Evolutionary conservation across 75 land plant genomes (phyloP).

Genomic region (Sequoiadendron giganteum): DNA sequence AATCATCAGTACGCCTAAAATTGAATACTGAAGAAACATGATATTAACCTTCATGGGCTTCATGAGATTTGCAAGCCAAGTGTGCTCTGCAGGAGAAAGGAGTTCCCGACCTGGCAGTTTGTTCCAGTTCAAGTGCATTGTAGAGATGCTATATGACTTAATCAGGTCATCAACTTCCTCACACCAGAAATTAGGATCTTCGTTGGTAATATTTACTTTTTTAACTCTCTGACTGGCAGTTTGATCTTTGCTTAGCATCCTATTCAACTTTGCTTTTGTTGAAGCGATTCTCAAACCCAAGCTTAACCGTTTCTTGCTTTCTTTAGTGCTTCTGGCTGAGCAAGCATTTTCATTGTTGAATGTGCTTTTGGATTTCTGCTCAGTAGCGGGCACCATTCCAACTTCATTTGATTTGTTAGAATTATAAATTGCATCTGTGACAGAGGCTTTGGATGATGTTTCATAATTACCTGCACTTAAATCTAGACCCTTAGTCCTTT

Average conservation of each 20-base stretch:
- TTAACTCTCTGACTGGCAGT: not conserved
- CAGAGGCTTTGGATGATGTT: not conserved
- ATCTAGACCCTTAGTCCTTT: slow-evolving; percentile 14
- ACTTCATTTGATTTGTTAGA: not conserved
- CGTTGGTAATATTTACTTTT: not conserved
- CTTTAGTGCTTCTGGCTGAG: slow-evolving; percentile 36
- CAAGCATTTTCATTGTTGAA: not conserved
- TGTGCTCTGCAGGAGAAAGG: slow-evolving; percentile 66
- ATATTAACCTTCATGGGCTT: slow-evolving; percentile 78
- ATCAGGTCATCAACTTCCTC: slow-evolving; percentile 55
- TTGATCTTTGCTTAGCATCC: not conserved
- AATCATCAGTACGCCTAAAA: not conserved
- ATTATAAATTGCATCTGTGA: not conserved
- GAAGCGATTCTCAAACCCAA: slow-evolving; percentile 67
- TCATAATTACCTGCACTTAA: not conserved
- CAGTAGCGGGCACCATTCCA: not conserved
- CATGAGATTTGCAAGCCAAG: slow-evolving; percentile 73
- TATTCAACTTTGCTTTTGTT: slow-evolving; percentile 26
- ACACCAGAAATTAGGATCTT: slow-evolving; percentile 24
- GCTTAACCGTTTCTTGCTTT: slow-evolving; percentile 51
- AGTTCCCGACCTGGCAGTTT: slow-evolving; percentile 57
- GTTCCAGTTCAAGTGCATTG: slow-evolving; percentile 71
- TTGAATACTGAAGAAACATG: not conserved
- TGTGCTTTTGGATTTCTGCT: not conserved
- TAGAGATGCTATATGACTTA: slow-evolving; percentile 50